phyloP scores from a whole-genome alignment of 805 yeast genomes.

The Jamesozyma jinghongensis region DNA sequence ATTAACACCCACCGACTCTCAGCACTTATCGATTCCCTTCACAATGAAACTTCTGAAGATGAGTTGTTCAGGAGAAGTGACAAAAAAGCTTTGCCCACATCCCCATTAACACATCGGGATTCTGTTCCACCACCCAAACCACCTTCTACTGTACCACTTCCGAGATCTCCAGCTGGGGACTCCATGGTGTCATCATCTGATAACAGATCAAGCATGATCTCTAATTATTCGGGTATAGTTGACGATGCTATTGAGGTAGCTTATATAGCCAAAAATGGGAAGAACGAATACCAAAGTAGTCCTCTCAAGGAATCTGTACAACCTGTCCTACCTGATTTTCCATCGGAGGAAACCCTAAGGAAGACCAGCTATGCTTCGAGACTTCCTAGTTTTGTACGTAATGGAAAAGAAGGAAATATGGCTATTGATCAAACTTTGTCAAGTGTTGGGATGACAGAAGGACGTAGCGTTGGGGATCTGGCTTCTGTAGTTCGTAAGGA shows the following conservation, averaged over 20 bases:
- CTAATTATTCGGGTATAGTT: slow-evolving; percentile 26
- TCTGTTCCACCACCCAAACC: too few relatives aligned
- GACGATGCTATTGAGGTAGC: slow-evolving; percentile 27
- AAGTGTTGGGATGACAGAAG: too few relatives aligned
- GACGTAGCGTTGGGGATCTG: too few relatives aligned
- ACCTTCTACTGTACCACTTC: background rate
- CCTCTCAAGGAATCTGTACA: background rate
- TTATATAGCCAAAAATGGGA: slow-evolving; percentile 14
- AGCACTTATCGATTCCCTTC: slow-evolving; percentile 23
- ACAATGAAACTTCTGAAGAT: slow-evolving; percentile 11
- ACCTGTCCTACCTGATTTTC: slow-evolving; percentile 5
- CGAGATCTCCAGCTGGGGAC: slow-evolving; percentile 8
- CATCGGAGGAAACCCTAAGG: slow-evolving; percentile 4
- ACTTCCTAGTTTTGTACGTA: background rate
- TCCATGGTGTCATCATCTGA: slow-evolving; percentile 7
- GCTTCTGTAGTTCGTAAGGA: too few relatives aligned
- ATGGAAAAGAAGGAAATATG: background rate
- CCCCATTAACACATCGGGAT: too few relatives aligned
- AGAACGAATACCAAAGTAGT: slow-evolving; percentile 1
- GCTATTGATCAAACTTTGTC: too few relatives aligned
- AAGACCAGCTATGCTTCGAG: slow-evolving; percentile 5
- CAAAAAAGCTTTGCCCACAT: background rate
- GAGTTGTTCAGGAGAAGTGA: slow-evolving; percentile 5
- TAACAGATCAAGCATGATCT: slow-evolving; percentile 15
- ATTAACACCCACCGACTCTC: slow-evolving; percentile 22